Base-by-base conservation (phyloP, 31 red algal species). In the Bonnemaisonia californica region DNA sequence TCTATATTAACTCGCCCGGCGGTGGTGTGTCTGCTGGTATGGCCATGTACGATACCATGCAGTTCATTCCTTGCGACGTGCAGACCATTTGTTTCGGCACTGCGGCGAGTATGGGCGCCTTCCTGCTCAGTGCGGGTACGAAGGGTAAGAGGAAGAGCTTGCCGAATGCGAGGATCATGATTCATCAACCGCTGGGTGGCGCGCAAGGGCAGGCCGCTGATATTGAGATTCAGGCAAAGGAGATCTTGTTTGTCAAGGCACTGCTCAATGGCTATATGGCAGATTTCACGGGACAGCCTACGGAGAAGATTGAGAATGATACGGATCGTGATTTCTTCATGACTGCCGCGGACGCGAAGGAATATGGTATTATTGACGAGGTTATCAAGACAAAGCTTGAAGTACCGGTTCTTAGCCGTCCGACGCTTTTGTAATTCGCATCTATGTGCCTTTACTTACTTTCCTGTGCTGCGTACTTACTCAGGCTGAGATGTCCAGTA, bases 241-340 rank as follows among this genome's bases (percentile, higher is more conserved):
- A 99, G 83, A 99, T 99, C 58, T 82, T 99, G 56, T 93, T 93
- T 67, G 84, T 99, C 60, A 91, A 92, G 78, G 70, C 70, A 19
- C 63, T 94, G 54, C 58, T 95, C 47, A 95, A 95, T 80, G 64
- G 77, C 56, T 91, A 93, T 62, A 93, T 99, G 90, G 80, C 97
- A 57, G 93, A 92, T 32, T 89, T 91, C 45, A 99, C 97, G 33
- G 97, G 97, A 22, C 79, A 91, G 79, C 57, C 90, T 33, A 28
- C 96, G 63, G 85, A 93, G 31, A 89, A 96, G 68, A 99, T 99
- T 74, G 86, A 92, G 39, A 76, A 55, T 48, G 97, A 99, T 76
- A 96, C 93, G 61, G 97, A 99, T 69, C 83, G 97, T 58, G 97
- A 99, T 79, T 96, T 89, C 88, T 99, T 99, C 71, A 95, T 99